Evolutionary conservation across 2,329 filamentous ascomycete species (phyloP).

Genomic region (Aspergillus costaricaensis): DNA sequence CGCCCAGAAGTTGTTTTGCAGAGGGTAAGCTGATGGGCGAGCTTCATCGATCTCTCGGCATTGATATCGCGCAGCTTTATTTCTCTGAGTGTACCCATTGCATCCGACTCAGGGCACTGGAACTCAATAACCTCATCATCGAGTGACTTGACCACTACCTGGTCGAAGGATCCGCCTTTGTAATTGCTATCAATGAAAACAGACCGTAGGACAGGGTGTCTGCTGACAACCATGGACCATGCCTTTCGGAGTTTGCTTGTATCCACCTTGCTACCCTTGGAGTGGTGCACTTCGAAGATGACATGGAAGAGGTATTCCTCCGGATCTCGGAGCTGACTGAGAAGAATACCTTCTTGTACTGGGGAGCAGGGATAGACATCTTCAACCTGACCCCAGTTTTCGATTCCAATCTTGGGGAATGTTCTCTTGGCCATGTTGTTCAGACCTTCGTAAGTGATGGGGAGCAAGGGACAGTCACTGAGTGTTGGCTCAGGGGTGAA

Average conservation of each 20-base stretch:
- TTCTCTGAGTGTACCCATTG: conserved; percentile 28
- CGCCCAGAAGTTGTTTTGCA: conserved; percentile 34
- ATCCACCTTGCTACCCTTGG: conserved; percentile 25
- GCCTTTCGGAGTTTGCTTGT: conserved; percentile 31
- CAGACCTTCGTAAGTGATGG: conserved; percentile 45
- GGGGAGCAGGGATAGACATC: conserved; percentile 42
- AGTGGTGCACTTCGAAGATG: conserved; percentile 36
- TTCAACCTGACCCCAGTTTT: conserved; percentile 31
- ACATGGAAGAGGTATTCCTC: conserved; percentile 40
- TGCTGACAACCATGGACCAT: conserved; percentile 36
- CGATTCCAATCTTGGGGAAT: conserved; percentile 40
- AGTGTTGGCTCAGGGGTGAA: conserved; percentile 37
- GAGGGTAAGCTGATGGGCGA: conserved; percentile 39
- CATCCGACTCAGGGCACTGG: conserved; percentile 32
- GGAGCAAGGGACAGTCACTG: conserved; percentile 49
- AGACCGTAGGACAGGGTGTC: conserved; percentile 38
- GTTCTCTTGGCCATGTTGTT: conserved; percentile 36
- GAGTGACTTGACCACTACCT: conserved; percentile 36
- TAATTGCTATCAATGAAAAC: conserved; percentile 38
- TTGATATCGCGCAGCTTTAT: conserved; percentile 32
- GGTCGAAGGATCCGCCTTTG: conserved; percentile 39
- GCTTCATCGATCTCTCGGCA: conserved; percentile 26
- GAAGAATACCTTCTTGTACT: conserved; percentile 40
- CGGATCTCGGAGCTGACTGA: conserved; percentile 41
- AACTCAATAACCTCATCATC: conserved; percentile 30